Percentiles rank a stretch among this genome's conserved stretches.
Evolutionary conservation across 257 asterid species (phyloP).

Genomic region (Capsicum rhomboideum): DNA sequence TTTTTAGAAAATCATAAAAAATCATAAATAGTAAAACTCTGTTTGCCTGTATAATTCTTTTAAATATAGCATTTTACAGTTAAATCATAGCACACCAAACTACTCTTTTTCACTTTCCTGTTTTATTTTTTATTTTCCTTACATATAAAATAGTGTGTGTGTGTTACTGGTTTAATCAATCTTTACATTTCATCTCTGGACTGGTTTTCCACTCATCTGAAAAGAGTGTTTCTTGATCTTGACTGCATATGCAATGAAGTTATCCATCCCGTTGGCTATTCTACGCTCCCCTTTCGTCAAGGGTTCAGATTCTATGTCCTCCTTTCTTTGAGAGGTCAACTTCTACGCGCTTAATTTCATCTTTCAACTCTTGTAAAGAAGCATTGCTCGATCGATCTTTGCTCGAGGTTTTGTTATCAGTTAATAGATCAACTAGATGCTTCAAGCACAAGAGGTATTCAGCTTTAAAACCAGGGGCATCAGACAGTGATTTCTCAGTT

Average conservation of each 20-base stretch:
- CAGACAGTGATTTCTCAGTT: conserved; percentile 19
- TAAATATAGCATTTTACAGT: background rate
- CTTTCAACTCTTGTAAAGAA: conserved; percentile 27
- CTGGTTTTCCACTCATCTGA: background rate
- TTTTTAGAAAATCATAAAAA: too few relatives aligned
- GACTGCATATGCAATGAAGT: background rate
- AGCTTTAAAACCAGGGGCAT: conserved; percentile 46
- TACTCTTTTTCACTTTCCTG: too few relatives aligned
- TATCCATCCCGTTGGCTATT: background rate
- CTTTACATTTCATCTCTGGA: background rate
- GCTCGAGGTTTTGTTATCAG: conserved; percentile 7
- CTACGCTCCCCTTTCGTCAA: background rate
- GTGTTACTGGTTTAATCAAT: background rate
- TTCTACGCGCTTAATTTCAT: conserved; percentile 47
- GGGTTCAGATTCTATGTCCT: background rate
- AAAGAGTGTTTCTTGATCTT: background rate
- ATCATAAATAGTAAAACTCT: too few relatives aligned
- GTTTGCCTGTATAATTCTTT: background rate
- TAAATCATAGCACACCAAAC: background rate
- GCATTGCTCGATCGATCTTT: conserved; percentile 7
- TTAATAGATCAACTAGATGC: conserved; percentile 27
- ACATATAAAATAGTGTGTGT: background rate
- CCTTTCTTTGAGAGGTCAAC: too few relatives aligned
- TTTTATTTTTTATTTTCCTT: background rate
- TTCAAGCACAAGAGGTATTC: conserved; percentile 61